These are phyloP conservation scores for Coemansia sp. DNA, from an alignment of 192 early-diverging fungal genomes.

Conservation along the genomic window DNA sequence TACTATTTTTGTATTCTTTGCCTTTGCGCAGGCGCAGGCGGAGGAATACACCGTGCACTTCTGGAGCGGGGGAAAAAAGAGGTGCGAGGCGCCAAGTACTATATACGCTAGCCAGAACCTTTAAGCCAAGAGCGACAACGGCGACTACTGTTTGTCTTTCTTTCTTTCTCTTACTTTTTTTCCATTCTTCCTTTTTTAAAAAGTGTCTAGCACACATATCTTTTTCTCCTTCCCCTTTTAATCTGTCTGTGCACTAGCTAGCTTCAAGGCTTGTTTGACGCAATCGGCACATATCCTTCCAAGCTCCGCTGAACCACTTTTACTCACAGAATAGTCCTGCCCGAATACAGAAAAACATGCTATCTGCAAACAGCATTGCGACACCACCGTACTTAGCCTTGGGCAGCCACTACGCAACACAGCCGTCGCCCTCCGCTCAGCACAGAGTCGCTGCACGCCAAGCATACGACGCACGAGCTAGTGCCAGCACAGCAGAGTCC, in stretches of 20 bases:
- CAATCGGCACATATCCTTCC: conserved; percentile 5
- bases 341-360: conserved; percentile 20
- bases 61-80: neutral
- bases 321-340: neutral
- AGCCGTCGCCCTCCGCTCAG: neutral
- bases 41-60: conserved; percentile 9
- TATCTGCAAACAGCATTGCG: conserved; percentile 44
- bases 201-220: conserved; percentile 13
- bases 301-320: neutral
- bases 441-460: conserved; percentile 6
- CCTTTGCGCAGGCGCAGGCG: conserved; percentile 6
- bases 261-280: conserved; percentile 3
- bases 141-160: conserved; percentile 13
- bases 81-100: conserved; percentile 8
- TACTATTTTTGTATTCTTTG: conserved; percentile 7
- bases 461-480: conserved; percentile 9
- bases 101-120: neutral
- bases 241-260: conserved; percentile 6
- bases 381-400: conserved; percentile 12
- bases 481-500: neutral
- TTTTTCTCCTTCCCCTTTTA: conserved; percentile 21
- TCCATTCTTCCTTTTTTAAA: conserved; percentile 3
- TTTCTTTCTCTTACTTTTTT: conserved; percentile 3
- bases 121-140: neutral
- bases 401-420: conserved; percentile 8